These are phyloP conservation scores for Guyanaporus albipodus DNA, from an alignment of 768 basidiomycete species.

Conservation along the genomic window DNA sequence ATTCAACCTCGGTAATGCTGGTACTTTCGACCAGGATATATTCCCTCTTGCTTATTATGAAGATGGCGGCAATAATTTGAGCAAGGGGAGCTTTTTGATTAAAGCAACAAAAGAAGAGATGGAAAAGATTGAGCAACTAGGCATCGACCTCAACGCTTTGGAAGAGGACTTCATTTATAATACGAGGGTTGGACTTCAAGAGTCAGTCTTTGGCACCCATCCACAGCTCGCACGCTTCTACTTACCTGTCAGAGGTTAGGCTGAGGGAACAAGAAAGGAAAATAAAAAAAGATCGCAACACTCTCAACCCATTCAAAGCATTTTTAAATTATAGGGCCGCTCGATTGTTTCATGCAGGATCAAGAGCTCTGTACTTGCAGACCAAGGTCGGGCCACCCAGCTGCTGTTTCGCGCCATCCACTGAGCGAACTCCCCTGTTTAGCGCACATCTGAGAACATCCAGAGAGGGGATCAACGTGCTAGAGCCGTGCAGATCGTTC, in stretches of 20 bases:
- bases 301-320: slow-evolving; percentile 1
- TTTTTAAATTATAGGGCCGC: neutral
- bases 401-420: no score
- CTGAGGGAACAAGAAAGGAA: neutral
- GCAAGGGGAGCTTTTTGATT: slow-evolving; percentile 2
- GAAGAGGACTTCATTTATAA: neutral
- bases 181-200: neutral
- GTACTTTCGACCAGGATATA: neutral
- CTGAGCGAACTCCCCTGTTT: neutral
- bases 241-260: neutral
- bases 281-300: neutral
- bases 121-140: neutral
- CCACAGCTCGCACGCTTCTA: neutral
- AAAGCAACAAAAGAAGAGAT: slow-evolving; percentile 7
- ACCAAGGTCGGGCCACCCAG: no score
- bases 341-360: no score
- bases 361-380: no score
- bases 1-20: neutral
- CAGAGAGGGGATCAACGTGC: neutral
- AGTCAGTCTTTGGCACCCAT: slow-evolving; percentile 1
- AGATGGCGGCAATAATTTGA: neutral
- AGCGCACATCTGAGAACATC: neutral
- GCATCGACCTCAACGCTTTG: slow-evolving; percentile 1
- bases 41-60: slow-evolving; percentile 9
- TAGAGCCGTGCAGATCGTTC: neutral